phyloP scores from a whole-genome alignment of 2,329 filamentous ascomycete species.

The Ascochyta clinopodiicola region DNA sequence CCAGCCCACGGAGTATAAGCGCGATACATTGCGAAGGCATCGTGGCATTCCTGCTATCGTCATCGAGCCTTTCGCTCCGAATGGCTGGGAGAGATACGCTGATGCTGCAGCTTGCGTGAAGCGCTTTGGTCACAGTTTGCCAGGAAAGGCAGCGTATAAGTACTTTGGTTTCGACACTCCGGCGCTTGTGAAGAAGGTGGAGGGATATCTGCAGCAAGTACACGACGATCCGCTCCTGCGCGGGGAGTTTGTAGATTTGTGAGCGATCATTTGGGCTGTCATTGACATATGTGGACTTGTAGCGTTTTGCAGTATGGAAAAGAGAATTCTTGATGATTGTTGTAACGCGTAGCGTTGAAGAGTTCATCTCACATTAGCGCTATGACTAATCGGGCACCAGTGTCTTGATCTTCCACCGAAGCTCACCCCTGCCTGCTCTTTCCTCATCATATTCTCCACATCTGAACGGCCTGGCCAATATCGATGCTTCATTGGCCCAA shows the following conservation, averaged over 20 bases:
- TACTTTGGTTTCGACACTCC: constrained; percentile 62
- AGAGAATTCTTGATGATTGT: neutral
- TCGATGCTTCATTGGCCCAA: neutral
- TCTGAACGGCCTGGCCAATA: neutral
- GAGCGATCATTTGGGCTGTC: neutral
- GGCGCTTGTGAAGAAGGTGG: constrained; percentile 52
- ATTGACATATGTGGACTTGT: neutral
- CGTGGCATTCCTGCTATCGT: constrained; percentile 58
- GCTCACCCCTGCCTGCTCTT: neutral
- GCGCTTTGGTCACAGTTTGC: constrained; percentile 63
- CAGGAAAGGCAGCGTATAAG: constrained; percentile 61
- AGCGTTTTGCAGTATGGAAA: neutral
- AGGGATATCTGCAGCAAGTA: constrained; percentile 45
- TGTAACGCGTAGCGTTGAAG: neutral
- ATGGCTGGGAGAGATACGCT: constrained; percentile 67
- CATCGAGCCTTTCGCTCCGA: constrained; percentile 65
- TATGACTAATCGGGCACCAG: neutral
- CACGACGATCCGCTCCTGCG: constrained; percentile 44
- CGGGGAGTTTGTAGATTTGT: constrained; percentile 44
- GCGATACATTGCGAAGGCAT: constrained; percentile 54
- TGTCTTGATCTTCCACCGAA: neutral
- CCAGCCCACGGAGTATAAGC: constrained; percentile 55
- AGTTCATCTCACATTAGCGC: neutral
- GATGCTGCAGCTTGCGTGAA: constrained; percentile 63
- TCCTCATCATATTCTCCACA: neutral